These are phyloP conservation scores for Lasiodiplodia hormozganensis DNA, from an alignment of 2,329 filamentous ascomycete species.

Conservation along the genomic window DNA sequence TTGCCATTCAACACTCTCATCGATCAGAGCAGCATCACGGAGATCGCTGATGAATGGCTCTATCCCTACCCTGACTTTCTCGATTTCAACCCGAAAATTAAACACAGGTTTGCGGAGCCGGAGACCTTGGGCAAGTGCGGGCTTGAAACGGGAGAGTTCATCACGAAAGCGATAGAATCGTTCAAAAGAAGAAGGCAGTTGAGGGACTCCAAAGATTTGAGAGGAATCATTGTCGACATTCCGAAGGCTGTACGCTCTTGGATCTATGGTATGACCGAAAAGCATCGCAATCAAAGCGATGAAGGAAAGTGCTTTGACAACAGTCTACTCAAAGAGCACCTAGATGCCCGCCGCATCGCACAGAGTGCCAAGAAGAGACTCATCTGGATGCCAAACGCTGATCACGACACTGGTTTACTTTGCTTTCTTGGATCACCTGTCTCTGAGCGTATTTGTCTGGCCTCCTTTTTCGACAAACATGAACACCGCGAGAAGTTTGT, in stretches of 20 bases:
- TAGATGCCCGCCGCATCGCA: not conserved
- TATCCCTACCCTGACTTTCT: conserved; percentile 26
- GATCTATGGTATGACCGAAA: no score
- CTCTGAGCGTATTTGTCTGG: conserved; percentile 30
- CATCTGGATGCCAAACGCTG: not conserved
- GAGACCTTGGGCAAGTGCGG: no score
- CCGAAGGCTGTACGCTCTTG: no score
- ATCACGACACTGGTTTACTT: conserved; percentile 23
- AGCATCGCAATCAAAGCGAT: no score
- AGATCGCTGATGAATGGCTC: conserved; percentile 28
- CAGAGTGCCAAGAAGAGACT: conserved; percentile 21
- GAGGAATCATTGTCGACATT: no score
- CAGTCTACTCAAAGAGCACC: no score
- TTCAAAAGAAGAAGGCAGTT: no score
- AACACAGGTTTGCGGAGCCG: no score
- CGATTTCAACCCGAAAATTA: not conserved
- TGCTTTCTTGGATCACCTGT: conserved; percentile 32
- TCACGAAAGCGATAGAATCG: no score
- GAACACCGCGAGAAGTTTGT: conserved; percentile 32
- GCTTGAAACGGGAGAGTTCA: no score
- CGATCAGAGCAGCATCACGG: conserved; percentile 28
- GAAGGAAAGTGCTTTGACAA: no score
- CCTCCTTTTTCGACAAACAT: conserved; percentile 36
- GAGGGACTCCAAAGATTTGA: no score
- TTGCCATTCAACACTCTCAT: conserved; percentile 21